phyloP scores from a whole-genome alignment of 106 monocot genomes.

The Hemerocallis citrina region DNA sequence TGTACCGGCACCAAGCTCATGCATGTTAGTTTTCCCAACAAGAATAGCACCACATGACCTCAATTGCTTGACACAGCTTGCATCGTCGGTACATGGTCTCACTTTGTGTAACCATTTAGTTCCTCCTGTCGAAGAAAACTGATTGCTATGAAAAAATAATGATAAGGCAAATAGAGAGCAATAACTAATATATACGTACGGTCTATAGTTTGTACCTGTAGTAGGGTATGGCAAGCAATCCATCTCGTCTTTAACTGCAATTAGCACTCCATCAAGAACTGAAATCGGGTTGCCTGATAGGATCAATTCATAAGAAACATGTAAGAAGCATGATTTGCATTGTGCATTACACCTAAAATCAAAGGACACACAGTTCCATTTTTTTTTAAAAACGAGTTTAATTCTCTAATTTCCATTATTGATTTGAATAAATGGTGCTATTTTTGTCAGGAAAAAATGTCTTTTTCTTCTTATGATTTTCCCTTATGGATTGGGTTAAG shows the following conservation, averaged over 20 bases:
- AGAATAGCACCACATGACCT: slow-evolving; percentile 86
- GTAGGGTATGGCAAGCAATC: slow-evolving; percentile 90
- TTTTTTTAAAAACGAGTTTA: no score
- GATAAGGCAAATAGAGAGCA: no score
- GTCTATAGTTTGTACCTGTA: no score
- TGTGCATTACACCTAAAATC: no score
- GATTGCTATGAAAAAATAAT: neutral
- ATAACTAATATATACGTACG: neutral
- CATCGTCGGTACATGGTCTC: slow-evolving; percentile 58
- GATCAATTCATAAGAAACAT: no score
- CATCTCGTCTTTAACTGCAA: slow-evolving; percentile 91
- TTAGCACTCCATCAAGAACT: slow-evolving; percentile 65
- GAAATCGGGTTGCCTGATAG: slow-evolving; percentile 62
- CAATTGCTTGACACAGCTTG: slow-evolving; percentile 53
- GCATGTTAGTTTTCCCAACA: slow-evolving; percentile 96
- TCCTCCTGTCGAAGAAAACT: slow-evolving; percentile 35
- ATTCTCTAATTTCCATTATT: no score
- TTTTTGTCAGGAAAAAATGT: no score
- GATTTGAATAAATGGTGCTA: no score
- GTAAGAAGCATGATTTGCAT: no score
- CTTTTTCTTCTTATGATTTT: no score
- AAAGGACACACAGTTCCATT: no score
- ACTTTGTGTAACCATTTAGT: slow-evolving; percentile 77
- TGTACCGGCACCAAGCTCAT: slow-evolving; percentile 84
- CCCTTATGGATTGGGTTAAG: no score